Conservation (phyloP, 305 asterid genomes). For the Solanum hybrid region DNA sequence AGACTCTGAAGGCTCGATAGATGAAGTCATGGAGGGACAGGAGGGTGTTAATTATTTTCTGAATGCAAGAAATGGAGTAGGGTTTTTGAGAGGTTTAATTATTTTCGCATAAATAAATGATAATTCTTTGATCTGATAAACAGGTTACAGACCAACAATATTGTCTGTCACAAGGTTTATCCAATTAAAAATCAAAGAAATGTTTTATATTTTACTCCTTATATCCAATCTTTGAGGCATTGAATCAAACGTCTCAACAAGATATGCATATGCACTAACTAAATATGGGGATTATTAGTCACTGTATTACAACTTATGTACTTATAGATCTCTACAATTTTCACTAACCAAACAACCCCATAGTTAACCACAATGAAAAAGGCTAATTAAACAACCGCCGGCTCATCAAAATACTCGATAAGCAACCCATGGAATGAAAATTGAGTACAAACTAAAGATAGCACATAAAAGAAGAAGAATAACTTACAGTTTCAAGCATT, state of each 20-base stretch:
- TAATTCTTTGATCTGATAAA: neutral
- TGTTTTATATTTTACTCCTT: neutral
- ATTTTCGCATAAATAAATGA: neutral
- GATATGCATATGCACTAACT: neutral
- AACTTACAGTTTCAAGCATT: conserved; percentile 95
- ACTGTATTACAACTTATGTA: neutral
- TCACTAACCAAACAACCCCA: neutral
- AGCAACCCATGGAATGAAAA: neutral
- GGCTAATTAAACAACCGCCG: neutral
- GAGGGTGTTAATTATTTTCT: neutral
- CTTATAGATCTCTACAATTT: neutral
- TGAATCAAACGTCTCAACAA: neutral
- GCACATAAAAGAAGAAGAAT: neutral
- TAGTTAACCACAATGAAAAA: neutral
- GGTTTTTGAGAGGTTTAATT: neutral
- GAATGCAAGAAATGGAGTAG: neutral
- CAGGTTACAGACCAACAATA: neutral
- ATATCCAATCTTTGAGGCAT: neutral
- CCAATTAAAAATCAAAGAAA: neutral
- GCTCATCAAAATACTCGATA: neutral
- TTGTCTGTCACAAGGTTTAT: neutral
- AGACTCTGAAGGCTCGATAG: conserved; percentile 28
- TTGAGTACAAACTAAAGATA: neutral
- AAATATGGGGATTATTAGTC: neutral
- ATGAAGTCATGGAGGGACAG: conserved; percentile 20